A percentile compares a stretch with the other conserved stretches of the same genome.
Evolutionary conservation across 768 basidiomycete species (phyloP).

Genomic region (Lentinula raphanica): DNA sequence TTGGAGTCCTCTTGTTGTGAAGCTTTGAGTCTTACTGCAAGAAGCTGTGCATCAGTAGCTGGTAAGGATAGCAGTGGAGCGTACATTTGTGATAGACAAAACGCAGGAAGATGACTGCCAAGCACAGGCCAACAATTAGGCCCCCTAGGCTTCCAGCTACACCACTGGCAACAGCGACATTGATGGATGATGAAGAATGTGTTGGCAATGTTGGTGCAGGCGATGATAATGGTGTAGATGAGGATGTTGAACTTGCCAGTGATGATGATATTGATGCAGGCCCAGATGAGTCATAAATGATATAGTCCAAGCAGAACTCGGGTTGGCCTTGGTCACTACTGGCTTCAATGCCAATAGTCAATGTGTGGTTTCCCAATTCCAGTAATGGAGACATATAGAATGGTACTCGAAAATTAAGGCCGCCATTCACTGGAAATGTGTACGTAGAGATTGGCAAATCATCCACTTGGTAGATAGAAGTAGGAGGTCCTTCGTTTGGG

Average conservation of each 20-base stretch:
- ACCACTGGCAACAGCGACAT: too few species aligned
- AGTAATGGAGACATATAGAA: background rate
- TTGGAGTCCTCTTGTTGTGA: too few species aligned
- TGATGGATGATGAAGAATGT: too few species aligned
- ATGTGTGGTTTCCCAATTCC: background rate
- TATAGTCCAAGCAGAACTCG: background rate
- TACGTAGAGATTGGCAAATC: background rate
- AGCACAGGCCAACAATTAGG: too few species aligned
- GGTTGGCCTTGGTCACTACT: background rate
- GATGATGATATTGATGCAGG: background rate
- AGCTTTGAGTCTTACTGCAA: too few species aligned
- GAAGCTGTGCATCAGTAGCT: too few species aligned
- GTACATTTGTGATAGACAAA: too few species aligned
- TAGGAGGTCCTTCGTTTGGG: background rate
- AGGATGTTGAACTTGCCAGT: background rate
- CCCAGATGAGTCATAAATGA: background rate
- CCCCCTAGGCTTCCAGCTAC: too few species aligned
- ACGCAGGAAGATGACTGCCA: too few species aligned
- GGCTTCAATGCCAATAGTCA: background rate
- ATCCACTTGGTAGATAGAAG: background rate
- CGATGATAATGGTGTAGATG: background rate
- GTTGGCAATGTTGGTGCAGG: too few species aligned
- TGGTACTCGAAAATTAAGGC: background rate
- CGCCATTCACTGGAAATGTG: background rate
- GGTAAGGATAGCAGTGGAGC: too few species aligned